phyloP scores from a whole-genome alignment of 148 eudicot species.

The Simmondsia chinensis region DNA sequence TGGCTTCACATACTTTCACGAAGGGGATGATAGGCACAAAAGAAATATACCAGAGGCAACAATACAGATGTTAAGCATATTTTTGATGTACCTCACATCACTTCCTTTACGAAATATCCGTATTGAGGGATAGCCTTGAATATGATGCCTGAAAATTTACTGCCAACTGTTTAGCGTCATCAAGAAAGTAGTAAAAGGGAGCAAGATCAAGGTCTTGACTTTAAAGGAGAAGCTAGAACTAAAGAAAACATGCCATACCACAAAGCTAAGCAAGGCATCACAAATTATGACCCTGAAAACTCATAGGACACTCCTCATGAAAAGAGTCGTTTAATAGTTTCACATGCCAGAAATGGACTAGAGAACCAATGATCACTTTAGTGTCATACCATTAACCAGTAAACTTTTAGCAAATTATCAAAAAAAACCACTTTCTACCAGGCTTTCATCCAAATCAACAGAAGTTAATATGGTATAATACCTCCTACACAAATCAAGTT shows the following conservation, averaged over 20 bases:
- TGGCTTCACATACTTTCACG: no score
- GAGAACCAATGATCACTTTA: no score
- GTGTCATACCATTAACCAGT: no score
- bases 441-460: neutral
- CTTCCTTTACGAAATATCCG: constrained; percentile 91
- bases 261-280: no score
- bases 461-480: constrained; percentile 13
- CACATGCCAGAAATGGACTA: no score
- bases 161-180: constrained; percentile 9
- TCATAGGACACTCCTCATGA: no score
- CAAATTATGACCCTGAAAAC: no score
- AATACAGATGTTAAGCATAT: constrained; percentile 2
- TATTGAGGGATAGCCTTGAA: constrained; percentile 95
- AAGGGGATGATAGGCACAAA: neutral
- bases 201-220: neutral
- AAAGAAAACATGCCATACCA: no score
- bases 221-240: neutral
- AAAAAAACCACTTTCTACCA: neutral
- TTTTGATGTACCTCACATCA: constrained; percentile 51
- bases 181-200: constrained; percentile 3
- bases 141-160: constrained; percentile 68
- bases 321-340: no score
- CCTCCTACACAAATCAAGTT: constrained; percentile 82
- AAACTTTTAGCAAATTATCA: no score
- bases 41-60: neutral